A percentile compares a stretch with the other conserved stretches of the same genome.
Evolutionary conservation across 1,284 basidiomycete genomes (phyloP).

Genomic region (Irpex sp.): DNA sequence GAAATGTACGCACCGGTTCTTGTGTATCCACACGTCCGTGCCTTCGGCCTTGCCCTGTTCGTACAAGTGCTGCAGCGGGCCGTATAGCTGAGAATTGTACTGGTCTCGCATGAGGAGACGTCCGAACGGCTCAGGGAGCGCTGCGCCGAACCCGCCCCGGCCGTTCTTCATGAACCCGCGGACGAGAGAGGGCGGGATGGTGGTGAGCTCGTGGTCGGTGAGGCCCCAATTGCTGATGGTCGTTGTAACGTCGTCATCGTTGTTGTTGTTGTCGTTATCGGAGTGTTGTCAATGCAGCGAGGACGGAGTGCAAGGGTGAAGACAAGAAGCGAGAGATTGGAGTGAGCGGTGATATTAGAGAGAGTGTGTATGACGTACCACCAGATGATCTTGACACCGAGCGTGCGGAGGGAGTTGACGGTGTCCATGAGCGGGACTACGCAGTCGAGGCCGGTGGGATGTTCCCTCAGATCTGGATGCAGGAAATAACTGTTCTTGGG

Average conservation of each 20-base stretch:
- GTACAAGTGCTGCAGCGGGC: constrained; percentile 54
- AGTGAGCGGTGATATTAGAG: not conserved
- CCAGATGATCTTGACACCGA: constrained; percentile 64
- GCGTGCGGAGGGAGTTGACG: constrained; percentile 45
- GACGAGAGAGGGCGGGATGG: constrained; percentile 55
- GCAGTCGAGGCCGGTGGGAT: constrained; percentile 55
- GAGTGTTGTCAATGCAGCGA: no score
- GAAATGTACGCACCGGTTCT: constrained; percentile 49
- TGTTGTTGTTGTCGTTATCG: no score
- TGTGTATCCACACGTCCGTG: constrained; percentile 70
- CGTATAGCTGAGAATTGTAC: constrained; percentile 55
- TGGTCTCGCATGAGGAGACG: constrained; percentile 58
- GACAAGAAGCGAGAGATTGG: not conserved
- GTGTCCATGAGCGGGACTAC: constrained; percentile 51
- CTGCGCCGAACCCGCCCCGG: constrained; percentile 53
- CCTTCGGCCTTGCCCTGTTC: constrained; percentile 47
- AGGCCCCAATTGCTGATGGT: constrained; percentile 63
- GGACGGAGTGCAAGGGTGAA: not conserved
- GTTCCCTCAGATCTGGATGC: constrained; percentile 55
- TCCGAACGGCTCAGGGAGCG: constrained; percentile 53
- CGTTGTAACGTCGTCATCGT: not conserved
- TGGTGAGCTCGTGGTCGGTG: constrained; percentile 57
- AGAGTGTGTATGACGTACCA: constrained; percentile 38
- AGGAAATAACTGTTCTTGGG: constrained; percentile 51
- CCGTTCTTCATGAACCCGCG: constrained; percentile 48